Evolutionary conservation across 257 asterid genomes (phyloP).

Genomic region (Solanum pennellii): DNA sequence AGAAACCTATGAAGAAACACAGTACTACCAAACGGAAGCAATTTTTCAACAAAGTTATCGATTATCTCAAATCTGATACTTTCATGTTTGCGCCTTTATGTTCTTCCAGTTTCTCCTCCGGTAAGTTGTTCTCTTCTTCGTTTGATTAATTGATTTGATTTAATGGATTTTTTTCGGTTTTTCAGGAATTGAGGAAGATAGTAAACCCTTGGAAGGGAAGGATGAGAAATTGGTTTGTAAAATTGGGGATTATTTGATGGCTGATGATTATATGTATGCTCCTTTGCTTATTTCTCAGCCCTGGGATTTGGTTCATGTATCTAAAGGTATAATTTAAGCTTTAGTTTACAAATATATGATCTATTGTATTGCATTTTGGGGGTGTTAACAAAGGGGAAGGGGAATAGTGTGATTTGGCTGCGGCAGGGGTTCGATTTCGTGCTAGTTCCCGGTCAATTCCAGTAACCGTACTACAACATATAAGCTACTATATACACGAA

Average conservation of each 20-base stretch:
- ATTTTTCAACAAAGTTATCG: conserved; percentile 11
- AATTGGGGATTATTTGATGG: conserved; percentile 19
- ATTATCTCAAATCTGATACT: conserved; percentile 35
- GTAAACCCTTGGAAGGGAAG: conserved; percentile 1
- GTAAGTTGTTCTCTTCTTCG: not conserved
- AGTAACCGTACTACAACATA: not conserved
- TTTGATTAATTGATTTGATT: not conserved
- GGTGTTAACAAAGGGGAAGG: not conserved
- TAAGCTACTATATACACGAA: not conserved
- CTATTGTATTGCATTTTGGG: not conserved
- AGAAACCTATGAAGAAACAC: conserved; percentile 11
- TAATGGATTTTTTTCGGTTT: not conserved
- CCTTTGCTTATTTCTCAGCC: conserved; percentile 15
- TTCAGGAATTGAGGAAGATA: conserved; percentile 10
- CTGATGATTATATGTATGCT: conserved; percentile 43
- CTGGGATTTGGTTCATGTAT: not conserved
- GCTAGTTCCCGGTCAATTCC: not conserved
- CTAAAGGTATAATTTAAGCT: conserved; percentile 10
- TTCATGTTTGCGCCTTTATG: conserved; percentile 38
- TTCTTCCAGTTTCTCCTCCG: not conserved
- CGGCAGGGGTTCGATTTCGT: not conserved
- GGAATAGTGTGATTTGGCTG: not conserved
- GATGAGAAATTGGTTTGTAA: conserved; percentile 5
- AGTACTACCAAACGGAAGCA: not conserved
- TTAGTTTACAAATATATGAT: not conserved